phyloP scores from a whole-genome alignment of 306 rosid species.

The Dryas octopetala region DNA sequence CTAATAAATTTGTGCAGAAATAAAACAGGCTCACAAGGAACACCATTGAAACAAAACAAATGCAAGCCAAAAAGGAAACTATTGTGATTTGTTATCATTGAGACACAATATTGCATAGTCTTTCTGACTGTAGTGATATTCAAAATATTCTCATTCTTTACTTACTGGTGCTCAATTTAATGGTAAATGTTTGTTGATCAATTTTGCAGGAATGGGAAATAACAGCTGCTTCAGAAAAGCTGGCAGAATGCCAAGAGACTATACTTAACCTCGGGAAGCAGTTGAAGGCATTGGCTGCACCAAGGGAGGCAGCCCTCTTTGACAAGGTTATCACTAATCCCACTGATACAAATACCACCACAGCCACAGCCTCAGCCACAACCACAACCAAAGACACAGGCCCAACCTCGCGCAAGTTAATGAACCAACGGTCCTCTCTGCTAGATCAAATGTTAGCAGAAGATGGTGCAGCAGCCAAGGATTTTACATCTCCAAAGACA shows the following conservation, averaged over 20 bases:
- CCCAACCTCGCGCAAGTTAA: slow-evolving; percentile 26
- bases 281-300: slow-evolving; percentile 76
- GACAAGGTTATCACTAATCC: slow-evolving; percentile 53
- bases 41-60: background rate
- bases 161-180: background rate
- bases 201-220: slow-evolving; percentile 79
- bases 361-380: slow-evolving; percentile 4
- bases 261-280: slow-evolving; percentile 87
- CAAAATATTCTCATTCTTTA: background rate
- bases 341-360: slow-evolving; percentile 22
- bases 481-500: slow-evolving; percentile 16
- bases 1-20: background rate
- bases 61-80: background rate
- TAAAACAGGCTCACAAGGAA: background rate
- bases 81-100: background rate
- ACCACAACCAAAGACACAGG: slow-evolving; percentile 18
- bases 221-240: slow-evolving; percentile 84
- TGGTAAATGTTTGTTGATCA: slow-evolving; percentile 15
- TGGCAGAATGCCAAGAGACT: slow-evolving; percentile 97
- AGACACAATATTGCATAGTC: background rate
- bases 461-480: slow-evolving; percentile 39
- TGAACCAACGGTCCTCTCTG: slow-evolving; percentile 53
- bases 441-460: slow-evolving; percentile 79
- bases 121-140: background rate
- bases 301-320: slow-evolving; percentile 60